These are phyloP conservation scores for Spatholobus suberectus DNA, from an alignment of 306 rosid genomes.

Conservation along the genomic window DNA sequence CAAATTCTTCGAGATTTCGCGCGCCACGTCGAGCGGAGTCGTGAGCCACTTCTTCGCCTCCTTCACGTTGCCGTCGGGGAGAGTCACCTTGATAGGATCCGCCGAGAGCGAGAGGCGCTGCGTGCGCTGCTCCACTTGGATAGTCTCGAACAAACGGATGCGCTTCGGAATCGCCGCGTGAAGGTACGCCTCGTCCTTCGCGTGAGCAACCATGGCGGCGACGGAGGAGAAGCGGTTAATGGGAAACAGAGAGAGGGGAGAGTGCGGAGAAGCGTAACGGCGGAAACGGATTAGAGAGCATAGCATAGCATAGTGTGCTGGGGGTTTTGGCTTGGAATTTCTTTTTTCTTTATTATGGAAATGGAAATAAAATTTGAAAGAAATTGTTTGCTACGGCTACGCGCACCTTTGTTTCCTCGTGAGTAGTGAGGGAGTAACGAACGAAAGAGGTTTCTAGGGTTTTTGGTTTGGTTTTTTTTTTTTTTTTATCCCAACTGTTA, in stretches of 20 bases:
- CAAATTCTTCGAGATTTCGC: slow-evolving; percentile 77
- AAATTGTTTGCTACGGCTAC: neutral
- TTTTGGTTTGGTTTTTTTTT: neutral
- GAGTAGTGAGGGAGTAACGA: neutral
- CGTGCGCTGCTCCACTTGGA: slow-evolving; percentile 55
- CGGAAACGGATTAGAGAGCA: slow-evolving; percentile 51
- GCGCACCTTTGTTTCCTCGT: neutral
- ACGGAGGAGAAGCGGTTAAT: slow-evolving; percentile 37
- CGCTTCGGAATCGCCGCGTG: slow-evolving; percentile 64
- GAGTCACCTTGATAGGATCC: slow-evolving; percentile 82
- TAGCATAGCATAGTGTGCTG: slow-evolving; percentile 40
- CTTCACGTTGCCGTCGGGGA: slow-evolving; percentile 73
- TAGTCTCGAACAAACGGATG: slow-evolving; percentile 59
- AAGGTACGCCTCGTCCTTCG: slow-evolving; percentile 80
- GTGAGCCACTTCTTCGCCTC: slow-evolving; percentile 80
- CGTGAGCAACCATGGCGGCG: slow-evolving; percentile 56
- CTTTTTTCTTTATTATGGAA: neutral
- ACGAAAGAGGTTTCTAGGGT: neutral
- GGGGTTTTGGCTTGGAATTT: neutral
- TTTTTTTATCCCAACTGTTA: neutral
- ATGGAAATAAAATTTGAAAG: neutral
- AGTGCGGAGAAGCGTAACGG: slow-evolving; percentile 47
- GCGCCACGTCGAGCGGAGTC: slow-evolving; percentile 80
- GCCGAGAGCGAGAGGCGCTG: slow-evolving; percentile 63
- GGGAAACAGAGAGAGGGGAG: neutral